Percentiles rank a stretch among this genome's conserved stretches.
phyloP scores from a whole-genome alignment of 116 monocot species.

The Zostera marina region DNA sequence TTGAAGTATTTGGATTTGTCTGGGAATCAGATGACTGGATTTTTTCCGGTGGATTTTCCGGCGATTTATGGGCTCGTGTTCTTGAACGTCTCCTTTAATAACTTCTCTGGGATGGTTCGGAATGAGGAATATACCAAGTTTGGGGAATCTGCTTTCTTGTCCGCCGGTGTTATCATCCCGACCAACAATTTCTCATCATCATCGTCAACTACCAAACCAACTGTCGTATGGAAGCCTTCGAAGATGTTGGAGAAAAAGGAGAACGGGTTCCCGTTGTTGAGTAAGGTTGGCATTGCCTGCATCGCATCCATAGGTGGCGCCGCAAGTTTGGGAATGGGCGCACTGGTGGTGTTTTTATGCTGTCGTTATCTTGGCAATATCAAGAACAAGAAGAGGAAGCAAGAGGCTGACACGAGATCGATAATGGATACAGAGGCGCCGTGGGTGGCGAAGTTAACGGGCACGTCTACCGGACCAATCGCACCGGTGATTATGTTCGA shows the following conservation, averaged over 20 bases:
- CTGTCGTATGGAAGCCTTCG: background rate
- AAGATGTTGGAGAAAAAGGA: conserved; percentile 2
- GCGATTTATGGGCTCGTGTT: conserved; percentile 11
- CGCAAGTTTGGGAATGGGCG: background rate
- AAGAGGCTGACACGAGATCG: too few relatives aligned
- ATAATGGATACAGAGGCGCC: conserved; percentile 1
- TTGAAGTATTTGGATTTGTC: conserved; percentile 33
- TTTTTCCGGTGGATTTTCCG: conserved; percentile 25
- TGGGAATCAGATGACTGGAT: conserved; percentile 25
- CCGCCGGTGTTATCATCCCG: conserved; percentile 19
- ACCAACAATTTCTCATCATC: too few relatives aligned
- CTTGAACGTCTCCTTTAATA: conserved; percentile 67
- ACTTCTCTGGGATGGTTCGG: conserved; percentile 41
- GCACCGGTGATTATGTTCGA: conserved; percentile 68
- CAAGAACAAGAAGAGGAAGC: background rate
- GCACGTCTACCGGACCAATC: background rate
- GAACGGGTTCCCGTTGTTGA: conserved; percentile 1
- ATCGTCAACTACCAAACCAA: too few relatives aligned
- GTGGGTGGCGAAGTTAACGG: conserved; percentile 31
- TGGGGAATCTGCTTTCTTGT: conserved; percentile 36
- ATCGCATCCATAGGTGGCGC: background rate
- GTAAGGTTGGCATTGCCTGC: background rate
- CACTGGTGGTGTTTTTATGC: background rate
- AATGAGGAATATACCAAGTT: conserved; percentile 22
- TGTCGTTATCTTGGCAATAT: background rate